A percentile compares a stretch with the other conserved stretches of the same genome.
These are phyloP conservation scores for Ehretia macrophylla DNA, from an alignment of 257 asterid genomes.

Conservation along the genomic window DNA sequence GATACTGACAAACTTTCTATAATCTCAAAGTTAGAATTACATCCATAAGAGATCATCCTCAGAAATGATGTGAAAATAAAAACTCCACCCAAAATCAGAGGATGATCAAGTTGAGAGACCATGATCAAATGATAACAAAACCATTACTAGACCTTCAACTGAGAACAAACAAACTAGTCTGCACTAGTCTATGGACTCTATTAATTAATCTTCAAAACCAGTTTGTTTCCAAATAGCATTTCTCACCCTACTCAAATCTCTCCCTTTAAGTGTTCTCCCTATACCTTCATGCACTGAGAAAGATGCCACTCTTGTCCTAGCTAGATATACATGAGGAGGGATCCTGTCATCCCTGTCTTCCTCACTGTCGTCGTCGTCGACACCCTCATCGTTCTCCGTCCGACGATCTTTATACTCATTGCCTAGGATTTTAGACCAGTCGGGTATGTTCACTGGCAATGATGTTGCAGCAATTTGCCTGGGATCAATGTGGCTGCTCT, in stretches of 20 bases:
- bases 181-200: too few species aligned
- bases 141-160: not conserved
- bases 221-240: conserved; percentile 24
- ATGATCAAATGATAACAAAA: not conserved
- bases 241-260: conserved; percentile 25
- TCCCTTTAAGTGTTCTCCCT: conserved; percentile 27
- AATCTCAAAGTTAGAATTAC: not conserved
- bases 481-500: not conserved
- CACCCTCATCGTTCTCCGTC: not conserved
- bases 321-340: conserved; percentile 26
- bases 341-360: not conserved
- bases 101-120: not conserved
- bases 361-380: not conserved
- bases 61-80: too few species aligned
- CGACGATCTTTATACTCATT: not conserved
- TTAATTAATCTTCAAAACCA: conserved; percentile 25
- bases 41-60: too few species aligned
- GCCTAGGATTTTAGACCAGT: conserved; percentile 15
- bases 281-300: conserved; percentile 22
- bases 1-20: too few species aligned
- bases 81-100: not conserved
- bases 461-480: conserved; percentile 1
- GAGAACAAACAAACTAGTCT: not conserved
- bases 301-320: conserved; percentile 22
- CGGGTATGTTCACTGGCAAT: conserved; percentile 18